Conservation (phyloP, 352 stramenopile species). For the Globisporangium acanthophoron region DNA sequence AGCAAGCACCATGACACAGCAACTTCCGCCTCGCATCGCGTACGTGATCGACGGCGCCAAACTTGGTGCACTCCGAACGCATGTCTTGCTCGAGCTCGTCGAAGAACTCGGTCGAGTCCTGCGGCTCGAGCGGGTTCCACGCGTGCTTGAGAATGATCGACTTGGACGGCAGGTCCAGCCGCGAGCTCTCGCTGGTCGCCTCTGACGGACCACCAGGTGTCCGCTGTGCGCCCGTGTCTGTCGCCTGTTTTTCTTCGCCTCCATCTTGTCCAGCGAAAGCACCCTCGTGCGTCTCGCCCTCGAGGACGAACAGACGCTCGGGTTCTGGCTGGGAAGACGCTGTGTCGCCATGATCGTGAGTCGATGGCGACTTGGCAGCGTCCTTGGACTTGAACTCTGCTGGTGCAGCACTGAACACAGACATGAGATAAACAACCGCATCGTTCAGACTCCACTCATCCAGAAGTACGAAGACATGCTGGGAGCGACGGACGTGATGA, state of each 20-base stretch:
- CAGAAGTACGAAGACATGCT: too few species aligned
- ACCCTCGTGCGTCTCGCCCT: neutral
- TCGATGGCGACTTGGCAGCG: neutral
- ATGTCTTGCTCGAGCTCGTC: slow-evolving; percentile 79
- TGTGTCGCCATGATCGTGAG: neutral
- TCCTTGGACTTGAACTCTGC: slow-evolving; percentile 39
- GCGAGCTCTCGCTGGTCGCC: neutral
- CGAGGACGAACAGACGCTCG: slow-evolving; percentile 9
- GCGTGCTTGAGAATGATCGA: slow-evolving; percentile 57
- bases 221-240: neutral
- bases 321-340: slow-evolving; percentile 7
- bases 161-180: slow-evolving; percentile 42
- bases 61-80: slow-evolving; percentile 60
- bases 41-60: slow-evolving; percentile 55
- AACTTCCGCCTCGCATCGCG: neutral
- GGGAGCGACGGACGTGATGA: slow-evolving; percentile 54
- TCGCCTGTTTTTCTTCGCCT: too few species aligned
- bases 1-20: neutral
- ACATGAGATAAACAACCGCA: neutral
- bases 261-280: neutral
- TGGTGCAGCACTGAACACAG: slow-evolving; percentile 28
- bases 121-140: slow-evolving; percentile 51
- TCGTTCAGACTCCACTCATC: neutral
- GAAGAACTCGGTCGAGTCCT: slow-evolving; percentile 53
- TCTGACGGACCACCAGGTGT: neutral